Evolutionary conservation across 2,329 filamentous ascomycete species (phyloP).

Genomic region (Elsinoe perseae): DNA sequence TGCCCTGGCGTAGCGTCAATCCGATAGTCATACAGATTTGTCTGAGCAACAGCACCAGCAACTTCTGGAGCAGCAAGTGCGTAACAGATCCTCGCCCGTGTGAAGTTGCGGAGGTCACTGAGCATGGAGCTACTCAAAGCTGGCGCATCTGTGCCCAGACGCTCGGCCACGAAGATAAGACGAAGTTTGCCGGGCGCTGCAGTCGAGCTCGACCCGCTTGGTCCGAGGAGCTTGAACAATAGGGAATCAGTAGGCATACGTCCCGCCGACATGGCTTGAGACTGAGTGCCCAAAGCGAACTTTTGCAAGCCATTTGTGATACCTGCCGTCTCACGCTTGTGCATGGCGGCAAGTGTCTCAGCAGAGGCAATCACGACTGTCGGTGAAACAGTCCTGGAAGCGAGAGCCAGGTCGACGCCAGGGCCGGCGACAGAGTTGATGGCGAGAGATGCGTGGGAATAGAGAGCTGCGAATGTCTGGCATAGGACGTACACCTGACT

Average conservation of each 20-base stretch:
- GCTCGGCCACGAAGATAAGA: slow-evolving; percentile 70
- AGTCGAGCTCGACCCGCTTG: slow-evolving; percentile 49
- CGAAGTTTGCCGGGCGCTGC: slow-evolving; percentile 65
- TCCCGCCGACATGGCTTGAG: slow-evolving; percentile 62
- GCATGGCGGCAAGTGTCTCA: slow-evolving; percentile 60
- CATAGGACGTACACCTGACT: slow-evolving; percentile 71
- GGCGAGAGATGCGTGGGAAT: slow-evolving; percentile 74
- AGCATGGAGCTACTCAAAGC: slow-evolving; percentile 61
- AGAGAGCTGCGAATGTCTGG: slow-evolving; percentile 74
- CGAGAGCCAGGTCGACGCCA: slow-evolving; percentile 62
- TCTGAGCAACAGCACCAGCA: slow-evolving; percentile 85
- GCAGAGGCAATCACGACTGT: slow-evolving; percentile 76
- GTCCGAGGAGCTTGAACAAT: slow-evolving; percentile 54
- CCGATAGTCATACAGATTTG: slow-evolving; percentile 80
- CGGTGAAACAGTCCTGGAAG: slow-evolving; percentile 66
- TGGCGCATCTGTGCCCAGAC: slow-evolving; percentile 53
- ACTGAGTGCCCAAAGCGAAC: slow-evolving; percentile 63
- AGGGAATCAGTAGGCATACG: slow-evolving; percentile 62
- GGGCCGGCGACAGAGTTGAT: slow-evolving; percentile 80
- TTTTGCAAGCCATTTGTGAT: slow-evolving; percentile 54
- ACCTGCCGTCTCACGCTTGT: slow-evolving; percentile 51
- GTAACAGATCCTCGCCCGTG: slow-evolving; percentile 72
- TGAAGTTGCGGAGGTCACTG: slow-evolving; percentile 74
- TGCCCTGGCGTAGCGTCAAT: slow-evolving; percentile 38
- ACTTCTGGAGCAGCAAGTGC: slow-evolving; percentile 73